phyloP scores from a whole-genome alignment of 768 basidiomycete genomes.

The Steccherinum ochraceum region DNA sequence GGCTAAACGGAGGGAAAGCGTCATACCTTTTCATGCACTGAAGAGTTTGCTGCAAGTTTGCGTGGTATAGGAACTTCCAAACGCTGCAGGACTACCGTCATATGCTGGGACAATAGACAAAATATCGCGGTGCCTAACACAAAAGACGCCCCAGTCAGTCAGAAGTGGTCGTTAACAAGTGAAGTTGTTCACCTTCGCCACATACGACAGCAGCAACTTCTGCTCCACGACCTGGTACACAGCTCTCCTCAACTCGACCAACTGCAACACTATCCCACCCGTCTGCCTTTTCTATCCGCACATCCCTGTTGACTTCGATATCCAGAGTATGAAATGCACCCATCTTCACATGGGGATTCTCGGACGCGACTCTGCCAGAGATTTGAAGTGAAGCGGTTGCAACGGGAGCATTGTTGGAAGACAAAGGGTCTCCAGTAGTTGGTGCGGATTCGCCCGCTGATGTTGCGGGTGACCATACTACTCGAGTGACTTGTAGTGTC shows the following conservation, averaged over 20 bases:
- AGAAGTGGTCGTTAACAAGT: no score
- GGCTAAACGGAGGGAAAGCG: no score
- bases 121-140: conserved; percentile 74
- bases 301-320: conserved; percentile 84
- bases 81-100: conserved; percentile 90
- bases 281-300: conserved; percentile 85
- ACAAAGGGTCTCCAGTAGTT: conserved; percentile 31
- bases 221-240: conserved; percentile 89
- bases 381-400: conserved; percentile 69
- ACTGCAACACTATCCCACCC: conserved; percentile 87
- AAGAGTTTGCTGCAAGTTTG: conserved; percentile 75
- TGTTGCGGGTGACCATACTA: conserved; percentile 76
- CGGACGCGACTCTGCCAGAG: conserved; percentile 76
- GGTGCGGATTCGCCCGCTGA: conserved; percentile 30
- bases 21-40: conserved; percentile 78
- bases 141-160: not conserved
- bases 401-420: conserved; percentile 22
- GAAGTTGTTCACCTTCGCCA: conserved; percentile 61
- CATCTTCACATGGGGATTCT: conserved; percentile 86
- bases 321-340: conserved; percentile 95
- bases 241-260: conserved; percentile 79
- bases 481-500: conserved; percentile 71
- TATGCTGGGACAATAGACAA: conserved; percentile 92
- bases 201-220: conserved; percentile 95
- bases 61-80: conserved; percentile 86